Evolutionary conservation across 345 rosid genomes (phyloP).

Genomic region (Citrus medica): DNA sequence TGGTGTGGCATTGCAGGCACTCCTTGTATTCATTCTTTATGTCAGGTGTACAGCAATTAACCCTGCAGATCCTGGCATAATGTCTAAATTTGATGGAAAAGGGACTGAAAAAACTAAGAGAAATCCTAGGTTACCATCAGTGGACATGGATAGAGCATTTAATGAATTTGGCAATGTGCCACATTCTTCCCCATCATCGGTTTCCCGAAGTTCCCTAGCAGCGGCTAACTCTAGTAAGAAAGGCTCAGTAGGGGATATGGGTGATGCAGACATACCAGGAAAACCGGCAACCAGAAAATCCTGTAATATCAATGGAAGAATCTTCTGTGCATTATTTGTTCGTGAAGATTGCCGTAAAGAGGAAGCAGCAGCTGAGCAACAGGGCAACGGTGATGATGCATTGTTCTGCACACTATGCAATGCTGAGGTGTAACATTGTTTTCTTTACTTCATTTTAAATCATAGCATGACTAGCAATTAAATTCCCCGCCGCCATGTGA

Average conservation of each 20-base stretch:
- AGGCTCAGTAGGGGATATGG: constrained; percentile 59
- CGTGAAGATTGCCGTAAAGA: constrained; percentile 84
- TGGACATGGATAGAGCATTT: constrained; percentile 40
- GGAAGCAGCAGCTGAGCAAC: constrained; percentile 49
- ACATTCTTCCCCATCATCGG: constrained; percentile 73
- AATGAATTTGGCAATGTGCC: constrained; percentile 56
- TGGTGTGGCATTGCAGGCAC: constrained; percentile 53
- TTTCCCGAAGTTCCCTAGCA: constrained; percentile 67
- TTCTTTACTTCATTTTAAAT: too few relatives aligned
- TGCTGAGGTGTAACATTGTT: constrained; percentile 65
- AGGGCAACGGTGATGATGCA: constrained; percentile 67
- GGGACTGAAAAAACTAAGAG: constrained; percentile 26
- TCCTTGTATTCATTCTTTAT: constrained; percentile 85
- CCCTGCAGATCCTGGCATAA: constrained; percentile 99
- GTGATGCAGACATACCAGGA: constrained; percentile 25
- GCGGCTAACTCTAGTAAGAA: constrained; percentile 62
- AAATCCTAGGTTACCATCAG: constrained; percentile 38
- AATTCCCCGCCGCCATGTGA: too few relatives aligned
- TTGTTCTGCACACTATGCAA: constrained; percentile 92
- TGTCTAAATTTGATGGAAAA: constrained; percentile 57
- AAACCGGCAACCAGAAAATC: constrained; percentile 31
- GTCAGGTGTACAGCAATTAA: constrained; percentile 97
- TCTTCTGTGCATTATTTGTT: constrained; percentile 72
- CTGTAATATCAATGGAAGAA: constrained; percentile 43
- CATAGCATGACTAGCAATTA: too few relatives aligned